Percentiles rank a stretch among this genome's conserved stretches.
Evolutionary conservation across 768 basidiomycete species (phyloP).

Genomic region (Psilocybe subaeruginosa): DNA sequence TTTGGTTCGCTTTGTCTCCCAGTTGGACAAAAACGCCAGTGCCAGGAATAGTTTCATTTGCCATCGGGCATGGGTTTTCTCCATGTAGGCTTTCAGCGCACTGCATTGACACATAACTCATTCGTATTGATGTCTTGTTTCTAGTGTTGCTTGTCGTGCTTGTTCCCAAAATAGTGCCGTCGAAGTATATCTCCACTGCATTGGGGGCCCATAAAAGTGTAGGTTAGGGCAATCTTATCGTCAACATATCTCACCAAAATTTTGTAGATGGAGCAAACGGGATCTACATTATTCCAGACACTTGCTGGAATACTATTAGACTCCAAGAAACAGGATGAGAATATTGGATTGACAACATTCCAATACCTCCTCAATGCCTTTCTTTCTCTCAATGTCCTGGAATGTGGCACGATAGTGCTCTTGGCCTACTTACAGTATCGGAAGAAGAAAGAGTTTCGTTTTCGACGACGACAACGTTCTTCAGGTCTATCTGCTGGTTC

Average conservation of each 20-base stretch:
- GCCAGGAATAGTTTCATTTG: slow-evolving; percentile 65
- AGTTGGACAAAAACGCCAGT: slow-evolving; percentile 56
- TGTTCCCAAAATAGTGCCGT: slow-evolving; percentile 70
- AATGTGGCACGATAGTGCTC: slow-evolving; percentile 52
- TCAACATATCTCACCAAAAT: not conserved
- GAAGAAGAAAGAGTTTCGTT: slow-evolving; percentile 22
- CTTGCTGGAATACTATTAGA: slow-evolving; percentile 74
- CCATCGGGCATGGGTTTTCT: slow-evolving; percentile 72
- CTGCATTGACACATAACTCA: not conserved
- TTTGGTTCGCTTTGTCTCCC: slow-evolving; percentile 70
- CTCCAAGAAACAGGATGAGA: slow-evolving; percentile 30
- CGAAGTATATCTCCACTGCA: slow-evolving; percentile 77
- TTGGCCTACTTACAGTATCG: slow-evolving; percentile 51
- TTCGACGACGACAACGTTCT: not conserved
- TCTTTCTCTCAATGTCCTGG: slow-evolving; percentile 56
- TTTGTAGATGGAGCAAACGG: slow-evolving; percentile 71
- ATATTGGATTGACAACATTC: slow-evolving; percentile 34
- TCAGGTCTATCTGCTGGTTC: not conserved
- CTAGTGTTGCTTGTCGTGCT: slow-evolving; percentile 74
- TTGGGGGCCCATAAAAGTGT: slow-evolving; percentile 82
- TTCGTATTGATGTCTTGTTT: slow-evolving; percentile 6
- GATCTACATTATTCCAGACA: slow-evolving; percentile 73
- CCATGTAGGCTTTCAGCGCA: slow-evolving; percentile 48
- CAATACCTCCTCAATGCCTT: slow-evolving; percentile 63
- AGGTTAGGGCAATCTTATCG: slow-evolving; percentile 26